Evolutionary conservation across 1,139 yeast species (phyloP), one percentile per base, ranked within the genome.

Genomic region (Yamadazyma kanchanaburiensis): DNA sequence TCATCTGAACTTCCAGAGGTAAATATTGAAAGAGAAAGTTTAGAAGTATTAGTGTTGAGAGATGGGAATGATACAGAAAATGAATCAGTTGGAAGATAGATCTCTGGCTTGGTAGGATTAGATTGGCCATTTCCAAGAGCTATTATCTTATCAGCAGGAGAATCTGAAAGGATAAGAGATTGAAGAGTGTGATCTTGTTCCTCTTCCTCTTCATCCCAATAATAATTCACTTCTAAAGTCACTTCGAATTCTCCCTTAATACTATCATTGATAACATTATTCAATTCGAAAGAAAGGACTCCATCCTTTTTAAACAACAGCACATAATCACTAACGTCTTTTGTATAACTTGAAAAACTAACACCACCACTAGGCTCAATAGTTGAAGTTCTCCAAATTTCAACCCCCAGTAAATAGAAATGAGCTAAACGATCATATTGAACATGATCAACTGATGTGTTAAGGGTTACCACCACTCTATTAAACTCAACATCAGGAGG

Each of bases 321-420:
- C 9, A 69, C 49, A 48, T 77, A 85, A 17, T 60, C 58, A 4
- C 89, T 68, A 2, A 84, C 73, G 48, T 87, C 95, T 49, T 83
- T 85, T 19, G 66, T 58, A 30, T 70, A 60, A 10, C 58, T 51
- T 11, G 81, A 73, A 44, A 62, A 67, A 3, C 73, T 67, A 3
- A 55, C 43, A 15, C 46, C 47, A 31, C 74, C 67, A 38, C 77
- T 74, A 0, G 95, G 95, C 54, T 86, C 95, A 12, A 85, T 78
- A 2, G 95, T 86, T 3, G 91, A 80, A 0, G 94, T 79, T 53
- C 95, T 69, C 95, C 95, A 86, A 21, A 86, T 56, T 43, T 84
- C 85, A 11, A 71, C 67, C 15, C 80, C 85, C 32, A 74, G 73
- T 16, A 86, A 53, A 46, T 72, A 81, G 16, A 86, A 54, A 47